Evolutionary conservation across 2,329 filamentous ascomycete species (phyloP), one percentile per base, ranked within the genome.

Genomic region (Aspergillus tanneri): DNA sequence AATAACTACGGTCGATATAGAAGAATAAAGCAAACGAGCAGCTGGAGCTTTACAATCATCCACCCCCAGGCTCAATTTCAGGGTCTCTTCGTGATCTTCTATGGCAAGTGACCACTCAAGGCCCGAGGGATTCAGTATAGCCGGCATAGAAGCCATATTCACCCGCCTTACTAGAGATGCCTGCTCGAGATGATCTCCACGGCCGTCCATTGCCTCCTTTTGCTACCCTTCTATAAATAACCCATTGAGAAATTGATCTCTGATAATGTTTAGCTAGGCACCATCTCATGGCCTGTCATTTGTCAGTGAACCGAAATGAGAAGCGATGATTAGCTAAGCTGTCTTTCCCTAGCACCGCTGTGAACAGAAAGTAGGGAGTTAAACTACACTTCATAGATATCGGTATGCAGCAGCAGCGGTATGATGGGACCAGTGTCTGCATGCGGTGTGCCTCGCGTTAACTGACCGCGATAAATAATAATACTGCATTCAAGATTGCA

Each of bases 181-280:
- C 24, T 10, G 30, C 22, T 30, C 43, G 42, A 49, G 44, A 50
- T 35, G 34, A 46, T 27, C 23, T 28, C 27, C 24, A 37, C 21
- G 27, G 16, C 25, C 34, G 41, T 46, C 50, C 48, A 54, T 48
- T 37, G 45, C 46, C 46, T 46, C 47, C 39, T 47, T 42, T 43
- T 46, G 23, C 41, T 43, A n/a, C n/a, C n/a, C n/a, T n/a, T n/a
- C n/a, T n/a, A n/a, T n/a, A n/a, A 48, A 44, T 14, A 38, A 43
- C 22, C 39, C 37, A 25, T 27, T 24, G 30, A 37, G 25, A 49
- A 30, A 46, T 37, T 47, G 55, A 56, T 57, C 55, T 39, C 16
- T 23, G 35, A 27, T 23, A 53, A 57, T 57, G 34, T 43, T 42
- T 50, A 27, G 50, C 46, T 53, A 55, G 49, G 23, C 50, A 23